phyloP scores from a whole-genome alignment of 305 asterid species.

The Petunia hybrid region DNA sequence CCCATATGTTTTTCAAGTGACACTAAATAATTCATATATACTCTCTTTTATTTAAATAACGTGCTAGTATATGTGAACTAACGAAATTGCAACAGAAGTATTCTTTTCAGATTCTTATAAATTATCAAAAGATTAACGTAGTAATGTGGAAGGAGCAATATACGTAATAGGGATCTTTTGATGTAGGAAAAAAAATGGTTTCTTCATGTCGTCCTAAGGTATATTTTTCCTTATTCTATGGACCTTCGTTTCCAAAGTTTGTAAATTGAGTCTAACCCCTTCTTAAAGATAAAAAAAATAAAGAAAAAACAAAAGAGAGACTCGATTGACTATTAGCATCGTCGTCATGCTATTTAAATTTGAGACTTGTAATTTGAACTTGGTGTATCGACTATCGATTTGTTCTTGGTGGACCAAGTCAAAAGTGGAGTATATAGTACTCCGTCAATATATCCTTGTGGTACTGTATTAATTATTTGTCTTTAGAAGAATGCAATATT shows the following conservation, averaged over 20 bases:
- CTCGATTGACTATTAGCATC: background rate
- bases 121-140: too few relatives aligned
- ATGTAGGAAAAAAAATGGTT: background rate
- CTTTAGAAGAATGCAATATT: too few relatives aligned
- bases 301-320: background rate
- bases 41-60: background rate
- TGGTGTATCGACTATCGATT: background rate
- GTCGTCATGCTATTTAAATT: background rate
- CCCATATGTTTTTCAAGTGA: background rate
- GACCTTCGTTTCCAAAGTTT: background rate
- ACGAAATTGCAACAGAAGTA: background rate
- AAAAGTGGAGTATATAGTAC: background rate
- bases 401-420: slow-evolving; percentile 6
- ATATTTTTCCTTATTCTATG: background rate
- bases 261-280: background rate
- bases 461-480: too few relatives aligned
- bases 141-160: background rate
- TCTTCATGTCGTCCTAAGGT: too few relatives aligned
- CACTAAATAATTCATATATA: background rate
- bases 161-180: background rate
- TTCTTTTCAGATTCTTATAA: too few relatives aligned
- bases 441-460: too few relatives aligned
- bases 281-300: background rate
- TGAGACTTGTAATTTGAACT: background rate
- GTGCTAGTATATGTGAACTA: background rate